Evolutionary conservation across 306 rosid species (phyloP), one percentile per base, ranked within the genome.

Genomic region (Sindora glabra): DNA sequence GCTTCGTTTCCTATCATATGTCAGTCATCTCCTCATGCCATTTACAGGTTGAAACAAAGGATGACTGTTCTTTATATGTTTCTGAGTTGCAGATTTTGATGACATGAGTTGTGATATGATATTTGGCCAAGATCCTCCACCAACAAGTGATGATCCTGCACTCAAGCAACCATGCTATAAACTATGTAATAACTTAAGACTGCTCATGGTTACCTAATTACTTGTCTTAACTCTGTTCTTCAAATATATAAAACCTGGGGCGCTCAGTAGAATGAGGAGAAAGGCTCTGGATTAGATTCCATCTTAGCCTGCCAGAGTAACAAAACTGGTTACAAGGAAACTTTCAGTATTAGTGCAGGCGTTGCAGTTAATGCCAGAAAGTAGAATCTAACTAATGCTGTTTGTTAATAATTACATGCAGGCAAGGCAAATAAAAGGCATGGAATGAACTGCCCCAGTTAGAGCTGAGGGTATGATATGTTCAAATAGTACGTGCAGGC

Each of bases 21-120:
- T 23, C 18, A 44, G 33, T 3, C 12, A 50, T 62, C 23, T 45
- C 47, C 27, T 22, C 44, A 8, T 40, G 62, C 24, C 34, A 26
- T 26, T 27, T 26, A 71, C 25, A 53, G 34, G 50, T 36, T 65
- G 57, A 60, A 33, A 63, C n/a, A n/a, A n/a, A 57, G 21, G 58
- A 53, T 33, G 17, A 46, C 63, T 56, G 24, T 63, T 9, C 51
- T 51, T 13, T 34, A n/a, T 70, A 65, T 44, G 39, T 58, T 41
- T 32, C n/a, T 64, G 30, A 68, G 62, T 29, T 75, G 54, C 87
- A 94, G 99, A 94, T 73, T 94, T 89, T 89, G 97, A 89, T 48
- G 99, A 94, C 68, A 82, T 88, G 97, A 94, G 99, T 55, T 94
- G 99, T 45, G 86, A 94, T 79, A 94, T 94, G 99, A 71, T 82